Percentiles rank a stretch among this genome's conserved stretches.
Conservation (phyloP, 2,329 filamentous ascomycete species). For the Pyrenophora tritici-repentis region DNA sequence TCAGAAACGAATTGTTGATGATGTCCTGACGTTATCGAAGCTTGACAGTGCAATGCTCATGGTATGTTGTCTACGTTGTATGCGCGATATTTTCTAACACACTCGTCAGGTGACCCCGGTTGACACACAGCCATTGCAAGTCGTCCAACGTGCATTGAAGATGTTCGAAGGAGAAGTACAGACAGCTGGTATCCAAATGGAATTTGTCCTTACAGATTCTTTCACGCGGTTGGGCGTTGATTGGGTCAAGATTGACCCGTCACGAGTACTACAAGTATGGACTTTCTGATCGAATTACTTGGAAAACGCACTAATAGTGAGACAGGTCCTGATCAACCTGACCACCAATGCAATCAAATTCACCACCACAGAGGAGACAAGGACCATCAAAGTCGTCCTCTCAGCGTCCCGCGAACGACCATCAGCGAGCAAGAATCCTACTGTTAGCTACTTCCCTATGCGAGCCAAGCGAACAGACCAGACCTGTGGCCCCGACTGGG, state of each 20-base stretch:
- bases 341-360: conserved; percentile 84
- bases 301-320: neutral
- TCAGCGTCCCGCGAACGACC: conserved; percentile 65
- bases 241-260: conserved; percentile 75
- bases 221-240: conserved; percentile 63
- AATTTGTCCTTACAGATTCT: conserved; percentile 66
- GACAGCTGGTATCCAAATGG: conserved; percentile 69
- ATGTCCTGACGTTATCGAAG: conserved; percentile 57
- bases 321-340: conserved; percentile 72
- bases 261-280: conserved; percentile 67
- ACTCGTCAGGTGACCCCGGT: conserved; percentile 63
- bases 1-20: conserved; percentile 66
- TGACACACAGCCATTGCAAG: conserved; percentile 67
- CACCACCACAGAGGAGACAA: conserved; percentile 66
- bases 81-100: neutral
- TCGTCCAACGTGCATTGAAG: conserved; percentile 70
- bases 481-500: conserved; percentile 68
- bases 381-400: conserved; percentile 69
- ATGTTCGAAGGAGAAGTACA: conserved; percentile 80
- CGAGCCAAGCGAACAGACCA: conserved; percentile 55
- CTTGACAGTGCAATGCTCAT: conserved; percentile 75
- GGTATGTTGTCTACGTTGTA: conserved; percentile 33
- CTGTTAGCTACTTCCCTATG: conserved; percentile 67
- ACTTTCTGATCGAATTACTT: too few species aligned
- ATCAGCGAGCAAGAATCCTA: conserved; percentile 47